phyloP scores from a whole-genome alignment of 192 early-diverging fungal genomes.

The Chytriomyces hyalinus region DNA sequence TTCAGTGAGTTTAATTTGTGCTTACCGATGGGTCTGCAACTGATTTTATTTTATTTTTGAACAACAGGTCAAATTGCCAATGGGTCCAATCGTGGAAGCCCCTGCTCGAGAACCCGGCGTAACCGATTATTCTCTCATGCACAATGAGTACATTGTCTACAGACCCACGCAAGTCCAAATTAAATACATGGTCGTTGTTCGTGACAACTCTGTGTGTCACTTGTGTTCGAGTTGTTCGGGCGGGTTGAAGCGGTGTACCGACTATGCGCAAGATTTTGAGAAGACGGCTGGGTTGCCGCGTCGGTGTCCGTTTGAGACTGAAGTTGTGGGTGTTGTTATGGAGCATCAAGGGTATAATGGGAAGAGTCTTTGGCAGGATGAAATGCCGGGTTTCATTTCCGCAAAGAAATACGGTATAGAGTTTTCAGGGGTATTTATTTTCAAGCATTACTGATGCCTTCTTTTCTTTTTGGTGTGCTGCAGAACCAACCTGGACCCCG shows the following conservation, averaged over 20 bases:
- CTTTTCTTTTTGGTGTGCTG: too few relatives aligned
- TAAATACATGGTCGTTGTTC: constrained; percentile 55
- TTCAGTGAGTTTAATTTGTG: background rate
- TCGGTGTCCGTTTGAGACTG: constrained; percentile 20
- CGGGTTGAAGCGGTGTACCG: constrained; percentile 9
- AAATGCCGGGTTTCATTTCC: background rate
- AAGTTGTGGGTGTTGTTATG: constrained; percentile 15
- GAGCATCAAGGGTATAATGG: background rate
- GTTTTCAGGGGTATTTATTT: background rate
- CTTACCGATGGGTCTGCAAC: constrained; percentile 15
- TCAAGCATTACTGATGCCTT: background rate
- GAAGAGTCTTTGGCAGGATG: constrained; percentile 11
- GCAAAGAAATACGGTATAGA: constrained; percentile 15
- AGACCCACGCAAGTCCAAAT: constrained; percentile 71
- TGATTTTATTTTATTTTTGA: constrained; percentile 22
- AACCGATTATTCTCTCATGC: constrained; percentile 40
- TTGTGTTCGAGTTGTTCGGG: constrained; percentile 15
- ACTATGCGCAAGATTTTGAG: constrained; percentile 13
- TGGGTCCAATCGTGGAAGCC: constrained; percentile 20
- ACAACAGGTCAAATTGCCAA: constrained; percentile 16
- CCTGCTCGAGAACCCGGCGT: constrained; percentile 3
- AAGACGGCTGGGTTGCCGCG: background rate
- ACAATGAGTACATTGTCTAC: constrained; percentile 82
- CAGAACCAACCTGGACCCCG: constrained; percentile 31
- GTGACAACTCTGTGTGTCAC: constrained; percentile 30